Conservation (phyloP, 2,329 filamentous ascomycete species). For the Fusarium musae region DNA sequence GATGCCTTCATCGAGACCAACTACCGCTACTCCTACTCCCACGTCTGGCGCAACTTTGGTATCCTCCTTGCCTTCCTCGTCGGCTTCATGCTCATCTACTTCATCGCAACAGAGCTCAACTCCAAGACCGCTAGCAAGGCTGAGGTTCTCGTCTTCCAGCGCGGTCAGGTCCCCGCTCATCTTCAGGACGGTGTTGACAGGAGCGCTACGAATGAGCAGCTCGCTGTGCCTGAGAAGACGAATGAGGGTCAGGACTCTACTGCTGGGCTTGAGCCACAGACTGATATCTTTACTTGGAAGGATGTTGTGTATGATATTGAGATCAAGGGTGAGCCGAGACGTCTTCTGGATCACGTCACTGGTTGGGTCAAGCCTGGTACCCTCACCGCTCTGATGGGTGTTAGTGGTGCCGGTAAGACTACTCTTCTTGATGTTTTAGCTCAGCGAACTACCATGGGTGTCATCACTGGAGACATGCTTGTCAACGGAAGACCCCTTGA, state of each 20-base stretch:
- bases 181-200: conserved; percentile 47
- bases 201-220: conserved; percentile 46
- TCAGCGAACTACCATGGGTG: conserved; percentile 67
- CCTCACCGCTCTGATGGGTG: conserved; percentile 80
- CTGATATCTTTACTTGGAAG: conserved; percentile 79
- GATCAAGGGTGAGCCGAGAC: conserved; percentile 78
- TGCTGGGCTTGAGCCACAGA: conserved; percentile 56
- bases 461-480: conserved; percentile 73
- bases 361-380: conserved; percentile 94
- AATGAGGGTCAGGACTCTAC: conserved; percentile 34
- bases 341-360: conserved; percentile 80
- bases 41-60: conserved; percentile 76
- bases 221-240: conserved; percentile 40
- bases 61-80: conserved; percentile 73
- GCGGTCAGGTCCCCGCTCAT: conserved; percentile 61
- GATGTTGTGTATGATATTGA: conserved; percentile 77
- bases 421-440: conserved; percentile 57
- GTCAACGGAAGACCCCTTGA: conserved; percentile 69
- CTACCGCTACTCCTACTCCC: conserved; percentile 66
- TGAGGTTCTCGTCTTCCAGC: conserved; percentile 75
- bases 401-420: conserved; percentile 60
- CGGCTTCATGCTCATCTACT: conserved; percentile 72
- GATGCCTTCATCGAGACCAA: conserved; percentile 68
- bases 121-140: conserved; percentile 71
- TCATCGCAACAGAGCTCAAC: conserved; percentile 72